Conservation (phyloP, 2,329 filamentous ascomycete genomes). For the Neoascochyta sp. region DNA sequence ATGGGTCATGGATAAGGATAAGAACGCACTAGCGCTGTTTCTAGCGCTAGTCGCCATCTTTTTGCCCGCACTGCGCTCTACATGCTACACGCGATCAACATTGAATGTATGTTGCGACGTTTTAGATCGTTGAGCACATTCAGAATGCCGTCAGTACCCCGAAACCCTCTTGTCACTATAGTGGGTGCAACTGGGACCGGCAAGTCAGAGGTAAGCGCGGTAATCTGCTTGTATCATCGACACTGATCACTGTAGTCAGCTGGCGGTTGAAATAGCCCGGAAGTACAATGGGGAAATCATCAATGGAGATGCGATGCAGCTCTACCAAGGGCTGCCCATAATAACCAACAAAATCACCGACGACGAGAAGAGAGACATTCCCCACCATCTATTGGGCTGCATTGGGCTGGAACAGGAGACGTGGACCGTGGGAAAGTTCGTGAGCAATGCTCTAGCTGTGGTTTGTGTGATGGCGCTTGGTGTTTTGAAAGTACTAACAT, state of each 20-base stretch:
- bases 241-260: slow-evolving; percentile 54
- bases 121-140: slow-evolving; percentile 12
- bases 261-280: slow-evolving; percentile 82
- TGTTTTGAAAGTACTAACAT: slow-evolving; percentile 1
- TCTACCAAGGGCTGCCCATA: slow-evolving; percentile 86
- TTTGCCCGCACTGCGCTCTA: too few relatives aligned
- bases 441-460: slow-evolving; percentile 61
- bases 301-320: slow-evolving; percentile 97
- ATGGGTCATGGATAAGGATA: too few relatives aligned
- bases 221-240: not conserved
- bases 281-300: slow-evolving; percentile 89
- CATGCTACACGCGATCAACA: too few relatives aligned
- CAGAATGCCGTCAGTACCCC: slow-evolving; percentile 25
- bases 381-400: slow-evolving; percentile 82
- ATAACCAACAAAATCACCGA: slow-evolving; percentile 89
- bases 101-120: slow-evolving; percentile 25
- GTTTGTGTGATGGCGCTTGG: slow-evolving; percentile 13
- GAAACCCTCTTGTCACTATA: slow-evolving; percentile 68
- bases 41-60: too few relatives aligned
- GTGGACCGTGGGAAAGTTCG: slow-evolving; percentile 80
- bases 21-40: too few relatives aligned
- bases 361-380: slow-evolving; percentile 72
- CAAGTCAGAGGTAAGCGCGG: slow-evolving; percentile 80
- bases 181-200: slow-evolving; percentile 90
- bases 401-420: slow-evolving; percentile 72